Conservation (phyloP, 805 yeast species). For the Candida oleophila region DNA sequence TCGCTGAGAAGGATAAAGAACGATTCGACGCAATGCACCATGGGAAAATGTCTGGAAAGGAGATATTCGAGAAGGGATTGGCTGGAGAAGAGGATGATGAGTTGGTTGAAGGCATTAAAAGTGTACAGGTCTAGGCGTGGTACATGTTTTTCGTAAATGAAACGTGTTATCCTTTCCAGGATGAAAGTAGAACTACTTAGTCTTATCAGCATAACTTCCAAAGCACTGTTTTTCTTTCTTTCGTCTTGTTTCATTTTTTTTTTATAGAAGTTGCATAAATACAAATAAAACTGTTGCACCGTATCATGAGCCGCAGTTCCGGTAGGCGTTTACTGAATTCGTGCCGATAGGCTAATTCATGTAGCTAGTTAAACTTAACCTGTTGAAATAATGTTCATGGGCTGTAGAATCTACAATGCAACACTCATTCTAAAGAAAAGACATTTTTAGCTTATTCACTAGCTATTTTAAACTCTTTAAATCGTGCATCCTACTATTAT, state of each 20-base stretch:
- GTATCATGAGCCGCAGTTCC: background rate
- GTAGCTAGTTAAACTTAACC: too few species aligned
- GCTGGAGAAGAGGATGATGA: constrained; percentile 62
- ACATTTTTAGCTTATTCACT: too few species aligned
- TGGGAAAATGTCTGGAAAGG: constrained; percentile 82
- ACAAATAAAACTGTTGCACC: background rate
- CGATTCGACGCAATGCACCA: constrained; percentile 59
- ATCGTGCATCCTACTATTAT: too few species aligned
- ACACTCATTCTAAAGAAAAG: too few species aligned
- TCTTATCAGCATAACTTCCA: background rate
- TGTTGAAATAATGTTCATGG: too few species aligned
- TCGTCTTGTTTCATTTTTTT: background rate
- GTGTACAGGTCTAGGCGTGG: background rate
- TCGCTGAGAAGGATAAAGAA: constrained; percentile 55
- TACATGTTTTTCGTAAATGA: background rate
- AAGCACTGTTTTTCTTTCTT: background rate
- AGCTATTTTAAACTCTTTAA: too few species aligned
- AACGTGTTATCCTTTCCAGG: background rate
- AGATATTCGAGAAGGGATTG: constrained; percentile 87
- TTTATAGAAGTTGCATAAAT: background rate
- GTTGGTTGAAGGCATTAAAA: constrained; percentile 1
- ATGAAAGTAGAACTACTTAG: background rate
- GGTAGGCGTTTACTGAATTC: background rate
- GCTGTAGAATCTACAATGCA: too few species aligned
- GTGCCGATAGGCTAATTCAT: background rate